Base-by-base conservation (phyloP, 2,329 filamentous ascomycete species). In the Clarireedia paspali region DNA sequence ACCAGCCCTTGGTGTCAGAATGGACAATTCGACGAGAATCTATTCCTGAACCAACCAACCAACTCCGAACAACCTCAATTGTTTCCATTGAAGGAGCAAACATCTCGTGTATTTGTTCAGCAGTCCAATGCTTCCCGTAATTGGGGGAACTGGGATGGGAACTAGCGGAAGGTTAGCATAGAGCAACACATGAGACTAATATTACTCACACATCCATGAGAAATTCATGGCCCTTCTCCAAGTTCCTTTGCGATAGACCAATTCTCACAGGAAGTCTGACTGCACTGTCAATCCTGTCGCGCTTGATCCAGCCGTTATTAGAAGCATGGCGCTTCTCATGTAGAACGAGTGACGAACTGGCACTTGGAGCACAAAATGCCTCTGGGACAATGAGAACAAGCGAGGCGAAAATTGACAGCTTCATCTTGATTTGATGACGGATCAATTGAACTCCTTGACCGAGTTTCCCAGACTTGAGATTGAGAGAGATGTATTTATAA, bases 171-270 rank as follows among this genome's bases (percentile, higher is more conserved):
- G n/a, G 12, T 53, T 6, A 57, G 17, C n/a, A 38, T 27, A 34
- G n/a, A 27, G 12, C 20, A 27, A 23, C 20, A 49, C 23, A 24
- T 14, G 42, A 20, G 6, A 15, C 27, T 14, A 30, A 30, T 17
- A 46, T 20, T 17, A 56, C 60, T 47, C 53, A 63, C 58, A 67
- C 61, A 51, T 73, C 72, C 72, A 74, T 74, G 17, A 75, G 64
- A 24, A 68, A 67, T 42, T 72, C 71, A 61, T 72, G 65, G 7
- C 72, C 74, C 6, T 71, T 68, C 15, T 76, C 70, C 15, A 77
- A 60, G 52, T 77, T 76, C 7, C 66, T 67, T 61, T 77, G 75
- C 3, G 68, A 69, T 51, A 77, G 59, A 12, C 72, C 74, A 56
- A 77, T 75, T 14, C 73, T 68, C 59, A 77, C 71, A 2, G 75